A percentile compares a stretch with the other conserved stretches of the same genome.
These are phyloP conservation scores for Gomphus sp. DNA, from an alignment of 1,284 basidiomycete genomes.

Conservation along the genomic window DNA sequence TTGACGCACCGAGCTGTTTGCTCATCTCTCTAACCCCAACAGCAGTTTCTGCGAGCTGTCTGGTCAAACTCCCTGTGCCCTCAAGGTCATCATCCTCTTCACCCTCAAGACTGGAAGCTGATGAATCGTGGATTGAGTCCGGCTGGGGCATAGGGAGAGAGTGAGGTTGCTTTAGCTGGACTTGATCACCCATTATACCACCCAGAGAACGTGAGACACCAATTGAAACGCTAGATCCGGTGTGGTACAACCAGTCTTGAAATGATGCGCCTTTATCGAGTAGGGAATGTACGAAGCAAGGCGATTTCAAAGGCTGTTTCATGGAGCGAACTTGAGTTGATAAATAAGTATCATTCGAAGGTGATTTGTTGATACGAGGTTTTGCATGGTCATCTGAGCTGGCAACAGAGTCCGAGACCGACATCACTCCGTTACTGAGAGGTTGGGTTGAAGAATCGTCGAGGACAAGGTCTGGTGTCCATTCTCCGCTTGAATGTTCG, in stretches of 20 bases:
- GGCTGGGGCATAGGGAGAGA: conserved; percentile 4
- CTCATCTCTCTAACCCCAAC: conserved; percentile 97
- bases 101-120: conserved; percentile 22
- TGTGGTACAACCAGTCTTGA: conserved; percentile 56
- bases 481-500: conserved; percentile 30
- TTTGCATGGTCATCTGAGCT: neutral
- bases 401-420: neutral
- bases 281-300: conserved; percentile 83
- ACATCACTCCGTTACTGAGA: neutral
- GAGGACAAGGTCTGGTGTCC: conserved; percentile 39
- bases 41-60: conserved; percentile 93
- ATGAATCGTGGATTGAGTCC: neutral
- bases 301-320: conserved; percentile 44
- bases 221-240: conserved; percentile 18
- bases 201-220: neutral
- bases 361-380: neutral
- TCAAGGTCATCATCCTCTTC: conserved; percentile 44
- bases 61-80: conserved; percentile 71
- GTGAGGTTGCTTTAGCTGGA: neutral
- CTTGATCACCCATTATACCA: neutral
- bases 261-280: conserved; percentile 70
- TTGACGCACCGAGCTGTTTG: conserved; percentile 84
- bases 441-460: conserved; percentile 19
- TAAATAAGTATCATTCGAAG: neutral
- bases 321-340: conserved; percentile 16